Evolutionary conservation across 2,329 filamentous ascomycete genomes (phyloP), one percentile per base, ranked within the genome.

Genomic region (Arthroderma uncinatum): DNA sequence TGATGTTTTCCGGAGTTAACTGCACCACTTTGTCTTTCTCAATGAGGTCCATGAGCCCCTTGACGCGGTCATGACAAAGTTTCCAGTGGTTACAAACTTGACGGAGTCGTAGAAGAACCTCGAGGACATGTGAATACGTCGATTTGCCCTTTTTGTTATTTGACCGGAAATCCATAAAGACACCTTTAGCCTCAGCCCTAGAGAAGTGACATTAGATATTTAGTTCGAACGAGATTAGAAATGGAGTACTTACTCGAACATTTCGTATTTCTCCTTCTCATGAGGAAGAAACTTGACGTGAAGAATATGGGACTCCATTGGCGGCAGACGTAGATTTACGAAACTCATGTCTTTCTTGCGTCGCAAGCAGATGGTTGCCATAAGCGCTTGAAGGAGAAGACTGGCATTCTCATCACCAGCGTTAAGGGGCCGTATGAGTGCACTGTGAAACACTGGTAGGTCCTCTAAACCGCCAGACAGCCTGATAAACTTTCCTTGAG

Each of bases 61-160:
- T 79, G n/a, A 94, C 78, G 10, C 87, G 83, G 33, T 86, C 78
- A 53, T 84, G 85, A 66, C 87, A 89, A 9, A 96, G 79, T 7
- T 85, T 84, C 88, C 89, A 94, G 68, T 95, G 90, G 62, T 92
- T 90, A 71, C 90, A 95, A 68, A 87, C 81, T 72, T 95, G 90
- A 16, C 91, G 82, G 62, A 95, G 81, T 10, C 91, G 84, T 4
- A 95, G 80, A 3, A 95, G 78, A 14, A 90, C 81, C 70, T 95
- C 89, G 9, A 95, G 78, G 0, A 95, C 78, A 64, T 85, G 81
- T 7, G 86, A 83, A 66, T 93, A 94, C 1, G 78, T 78, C 1
- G 81, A 76, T 64, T 77, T 70, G 40, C 73, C 72, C 25, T 69
- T 67, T 61, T 69, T 65, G 64, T 70, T 68, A 72, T 65, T 75